Percentiles rank a stretch among this genome's conserved stretches.
phyloP scores from a whole-genome alignment of 2,329 filamentous ascomycete species.

The Phialophora verrucosa region DNA sequence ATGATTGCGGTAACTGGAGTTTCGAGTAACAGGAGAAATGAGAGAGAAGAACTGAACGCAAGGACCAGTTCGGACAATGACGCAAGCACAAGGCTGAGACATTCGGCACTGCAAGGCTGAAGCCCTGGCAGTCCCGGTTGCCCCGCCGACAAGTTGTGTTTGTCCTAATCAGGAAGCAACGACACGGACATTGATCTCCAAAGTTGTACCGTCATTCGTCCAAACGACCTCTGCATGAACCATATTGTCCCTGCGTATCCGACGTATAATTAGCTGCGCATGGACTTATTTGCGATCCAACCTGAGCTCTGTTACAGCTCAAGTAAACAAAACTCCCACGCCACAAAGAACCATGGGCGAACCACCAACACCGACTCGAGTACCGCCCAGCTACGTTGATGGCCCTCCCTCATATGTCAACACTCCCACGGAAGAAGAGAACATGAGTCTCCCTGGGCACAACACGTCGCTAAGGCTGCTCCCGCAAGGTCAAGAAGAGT shows the following conservation, averaged over 20 bases:
- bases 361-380: constrained; percentile 37
- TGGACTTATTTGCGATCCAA: constrained; percentile 30
- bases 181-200: background rate
- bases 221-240: constrained; percentile 20
- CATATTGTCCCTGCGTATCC: background rate
- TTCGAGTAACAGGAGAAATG: background rate
- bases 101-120: constrained; percentile 10
- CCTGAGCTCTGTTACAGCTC: constrained; percentile 3
- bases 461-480: constrained; percentile 54
- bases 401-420: constrained; percentile 50
- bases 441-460: constrained; percentile 44
- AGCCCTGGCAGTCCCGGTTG: constrained; percentile 15
- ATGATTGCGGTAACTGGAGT: background rate
- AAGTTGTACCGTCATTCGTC: constrained; percentile 13
- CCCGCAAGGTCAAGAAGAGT: constrained; percentile 48
- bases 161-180: constrained; percentile 16
- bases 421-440: constrained; percentile 42
- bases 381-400: constrained; percentile 48
- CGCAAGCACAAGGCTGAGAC: constrained; percentile 17
- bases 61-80: background rate
- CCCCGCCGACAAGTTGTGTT: constrained; percentile 10
- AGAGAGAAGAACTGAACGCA: background rate
- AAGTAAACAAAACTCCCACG: constrained; percentile 29
- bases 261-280: constrained; percentile 18
- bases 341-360: constrained; percentile 32